Evolutionary conservation across 768 basidiomycete species (phyloP).

Genomic region (Baorangia bicolor): DNA sequence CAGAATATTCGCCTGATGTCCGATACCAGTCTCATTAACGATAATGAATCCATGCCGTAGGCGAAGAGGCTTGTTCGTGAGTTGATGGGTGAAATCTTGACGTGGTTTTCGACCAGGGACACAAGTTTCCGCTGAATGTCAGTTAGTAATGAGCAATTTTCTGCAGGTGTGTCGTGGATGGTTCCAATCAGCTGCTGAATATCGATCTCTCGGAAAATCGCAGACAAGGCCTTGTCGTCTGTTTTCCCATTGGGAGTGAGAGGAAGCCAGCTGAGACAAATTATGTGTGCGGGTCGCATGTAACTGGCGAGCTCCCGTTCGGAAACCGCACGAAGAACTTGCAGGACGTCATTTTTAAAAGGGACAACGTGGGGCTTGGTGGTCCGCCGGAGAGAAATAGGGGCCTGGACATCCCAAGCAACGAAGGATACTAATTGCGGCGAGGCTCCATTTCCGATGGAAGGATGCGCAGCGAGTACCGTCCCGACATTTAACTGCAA

Average conservation of each 20-base stretch:
- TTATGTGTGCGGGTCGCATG: conserved; percentile 51
- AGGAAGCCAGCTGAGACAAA: conserved; percentile 49
- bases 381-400: conserved; percentile 40
- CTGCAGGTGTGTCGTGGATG: not conserved
- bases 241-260: conserved; percentile 40
- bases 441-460: conserved; percentile 36
- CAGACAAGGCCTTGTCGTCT: conserved; percentile 29
- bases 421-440: conserved; percentile 46
- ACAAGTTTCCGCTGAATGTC: conserved; percentile 38
- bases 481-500: conserved; percentile 40
- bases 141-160: not conserved
- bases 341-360: conserved; percentile 33
- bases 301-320: conserved; percentile 46
- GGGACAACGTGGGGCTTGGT: conserved; percentile 26
- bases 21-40: conserved; percentile 22
- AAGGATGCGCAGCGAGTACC: conserved; percentile 42
- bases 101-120: conserved; percentile 31
- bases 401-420: conserved; percentile 38
- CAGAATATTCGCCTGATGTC: conserved; percentile 22
- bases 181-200: conserved; percentile 23
- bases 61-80: conserved; percentile 32
- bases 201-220: conserved; percentile 24
- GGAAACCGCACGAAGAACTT: conserved; percentile 31
- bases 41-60: conserved; percentile 34
- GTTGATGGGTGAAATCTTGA: conserved; percentile 19